Base-by-base conservation (phyloP, 1,139 yeast species). In the Pichia cactophila region DNA sequence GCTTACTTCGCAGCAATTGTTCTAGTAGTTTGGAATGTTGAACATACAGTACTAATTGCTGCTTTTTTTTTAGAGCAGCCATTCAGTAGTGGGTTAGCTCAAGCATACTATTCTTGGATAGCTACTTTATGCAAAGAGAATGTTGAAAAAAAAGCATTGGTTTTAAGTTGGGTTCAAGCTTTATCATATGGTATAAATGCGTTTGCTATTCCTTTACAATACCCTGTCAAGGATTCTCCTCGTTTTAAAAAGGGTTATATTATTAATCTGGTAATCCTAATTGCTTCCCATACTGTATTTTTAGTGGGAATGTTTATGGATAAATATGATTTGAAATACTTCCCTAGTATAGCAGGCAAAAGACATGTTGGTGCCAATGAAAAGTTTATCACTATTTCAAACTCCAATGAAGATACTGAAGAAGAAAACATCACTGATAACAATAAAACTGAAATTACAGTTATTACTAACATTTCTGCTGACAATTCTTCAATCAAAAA, bases 161-260 rank as follows among this genome's bases (percentile, higher is more conserved):
- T 74, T 23, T 75, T 77, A 23, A 77, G 74, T 2, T 55, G 66
- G 40, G 76, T 80, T 14, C 77, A 77, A 56, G 70, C 72, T 11
- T 62, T 74, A 42, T 78, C 81, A 1, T 77, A 77, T 56, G 76
- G 73, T 5, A 73, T 78, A 0, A 69, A 71, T 16, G 77, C 80
- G 1, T 74, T 72, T 51, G 61, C 66, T 11, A 70, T 71, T 14
- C 70, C 75, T 47, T 62, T 74, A 41, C 75, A 73, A 0, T 76
- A 76, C 71, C 67, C 73, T 53, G 72, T 80, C 28, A 56, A 61
- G 12, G 73, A 72, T 46, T 63, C 71, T 50, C 83, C 83, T 1
- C 52, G 58, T 35, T 78, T 76, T 58, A 63, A 58, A 50, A 64
- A 70, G 46, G 83, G 83, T 1, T 77, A 74, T 57, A 66, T 70